phyloP scores from a whole-genome alignment of 768 basidiomycete species.

The Podaxis sp. region DNA sequence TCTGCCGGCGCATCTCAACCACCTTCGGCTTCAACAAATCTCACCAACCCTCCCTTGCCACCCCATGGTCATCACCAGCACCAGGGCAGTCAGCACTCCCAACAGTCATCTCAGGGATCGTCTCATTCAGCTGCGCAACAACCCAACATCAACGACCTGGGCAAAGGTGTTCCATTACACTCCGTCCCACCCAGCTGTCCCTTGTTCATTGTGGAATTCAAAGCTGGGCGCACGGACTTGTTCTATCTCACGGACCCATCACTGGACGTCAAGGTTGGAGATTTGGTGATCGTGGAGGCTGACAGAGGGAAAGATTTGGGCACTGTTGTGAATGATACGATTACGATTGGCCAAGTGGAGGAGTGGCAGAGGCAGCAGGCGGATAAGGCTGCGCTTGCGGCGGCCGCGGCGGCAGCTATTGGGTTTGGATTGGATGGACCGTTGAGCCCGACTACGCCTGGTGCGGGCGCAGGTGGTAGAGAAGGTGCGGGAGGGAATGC shows the following conservation, averaged over 20 bases:
- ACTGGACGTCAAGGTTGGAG: conserved; percentile 72
- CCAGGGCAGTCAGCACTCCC: background rate
- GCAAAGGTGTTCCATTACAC: conserved; percentile 86
- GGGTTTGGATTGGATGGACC: conserved; percentile 27
- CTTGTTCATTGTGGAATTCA: conserved; percentile 97
- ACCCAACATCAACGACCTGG: conserved; percentile 56
- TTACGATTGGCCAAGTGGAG: conserved; percentile 88
- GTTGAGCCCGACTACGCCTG: conserved; percentile 47
- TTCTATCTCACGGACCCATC: conserved; percentile 82
- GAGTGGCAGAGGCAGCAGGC: conserved; percentile 83
- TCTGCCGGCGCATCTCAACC: conserved; percentile 16
- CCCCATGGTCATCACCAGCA: background rate
- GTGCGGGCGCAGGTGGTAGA: conserved; percentile 27
- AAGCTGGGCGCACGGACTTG: conserved; percentile 92
- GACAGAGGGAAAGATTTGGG: conserved; percentile 94
- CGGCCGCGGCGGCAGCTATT: conserved; percentile 34
- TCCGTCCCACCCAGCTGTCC: conserved; percentile 82
- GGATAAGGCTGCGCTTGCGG: conserved; percentile 51
- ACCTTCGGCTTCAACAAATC: conserved; percentile 21
- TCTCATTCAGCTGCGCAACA: conserved; percentile 19
- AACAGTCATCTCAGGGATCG: conserved; percentile 13
- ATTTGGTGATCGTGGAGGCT: conserved; percentile 95
- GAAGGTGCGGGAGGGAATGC: conserved; percentile 29
- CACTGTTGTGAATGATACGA: conserved; percentile 87
- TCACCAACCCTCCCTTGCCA: conserved; percentile 7